Evolutionary conservation across 768 basidiomycete species (phyloP).

Genomic region (Phylloporus arenicola): DNA sequence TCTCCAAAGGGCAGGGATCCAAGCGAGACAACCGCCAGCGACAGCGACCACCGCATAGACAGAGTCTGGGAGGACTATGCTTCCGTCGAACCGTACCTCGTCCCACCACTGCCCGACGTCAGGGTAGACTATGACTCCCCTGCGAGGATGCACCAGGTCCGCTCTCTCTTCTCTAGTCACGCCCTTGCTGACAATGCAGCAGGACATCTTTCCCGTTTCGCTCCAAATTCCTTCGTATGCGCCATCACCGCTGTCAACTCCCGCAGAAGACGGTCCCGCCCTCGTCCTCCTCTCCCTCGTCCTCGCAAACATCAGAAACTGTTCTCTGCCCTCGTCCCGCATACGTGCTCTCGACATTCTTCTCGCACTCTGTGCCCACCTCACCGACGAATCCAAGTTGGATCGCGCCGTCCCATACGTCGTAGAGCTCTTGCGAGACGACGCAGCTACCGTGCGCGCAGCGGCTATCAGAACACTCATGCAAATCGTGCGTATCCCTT

Average conservation of each 20-base stretch:
- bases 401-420: conserved; percentile 92
- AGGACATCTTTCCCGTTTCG: conserved; percentile 79
- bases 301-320: conserved; percentile 86
- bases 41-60: conserved; percentile 83
- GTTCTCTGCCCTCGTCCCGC: conserved; percentile 79
- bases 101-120: conserved; percentile 42
- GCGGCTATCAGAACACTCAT: conserved; percentile 73
- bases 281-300: conserved; percentile 83
- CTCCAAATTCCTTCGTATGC: conserved; percentile 55
- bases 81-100: conserved; percentile 67
- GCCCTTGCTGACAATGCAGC: conserved; percentile 10
- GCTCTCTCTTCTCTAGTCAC: neutral
- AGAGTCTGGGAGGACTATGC: conserved; percentile 85
- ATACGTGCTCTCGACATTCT: conserved; percentile 82
- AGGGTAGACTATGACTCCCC: conserved; percentile 51
- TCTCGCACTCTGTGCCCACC: conserved; percentile 68
- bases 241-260: conserved; percentile 42
- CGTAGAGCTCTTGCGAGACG: conserved; percentile 84
- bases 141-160: conserved; percentile 59
- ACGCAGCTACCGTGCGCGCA: conserved; percentile 74
- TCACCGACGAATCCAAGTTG: conserved; percentile 92
- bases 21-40: conserved; percentile 51
- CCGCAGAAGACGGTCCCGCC: conserved; percentile 79
- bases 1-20: conserved; percentile 29
- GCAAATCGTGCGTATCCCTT: conserved; percentile 60